phyloP scores from a whole-genome alignment of 345 rosid genomes.

The Erucastrum elatum region DNA sequence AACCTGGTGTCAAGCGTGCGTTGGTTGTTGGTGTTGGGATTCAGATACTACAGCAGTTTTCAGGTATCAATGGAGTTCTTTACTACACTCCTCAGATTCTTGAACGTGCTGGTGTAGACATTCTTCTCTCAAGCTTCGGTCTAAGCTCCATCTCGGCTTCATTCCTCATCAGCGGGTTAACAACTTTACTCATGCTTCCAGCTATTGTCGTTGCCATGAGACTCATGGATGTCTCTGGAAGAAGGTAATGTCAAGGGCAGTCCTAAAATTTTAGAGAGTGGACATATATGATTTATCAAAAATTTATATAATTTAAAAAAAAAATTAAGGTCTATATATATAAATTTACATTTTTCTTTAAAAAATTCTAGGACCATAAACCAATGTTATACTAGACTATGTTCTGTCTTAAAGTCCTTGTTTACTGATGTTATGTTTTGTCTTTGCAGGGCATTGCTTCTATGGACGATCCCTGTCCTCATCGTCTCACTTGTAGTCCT shows the following conservation, averaged over 20 bases:
- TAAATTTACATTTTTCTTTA: not conserved
- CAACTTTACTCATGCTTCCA: constrained; percentile 92
- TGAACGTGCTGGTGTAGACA: constrained; percentile 85
- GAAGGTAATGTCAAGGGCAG: constrained; percentile 52
- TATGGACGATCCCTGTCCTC: constrained; percentile 82
- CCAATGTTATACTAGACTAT: not conserved
- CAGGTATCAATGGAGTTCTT: constrained; percentile 94
- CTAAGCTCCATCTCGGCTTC: constrained; percentile 77
- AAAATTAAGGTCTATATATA: not conserved
- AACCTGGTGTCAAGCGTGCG: constrained; percentile 90
- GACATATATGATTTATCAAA: not conserved
- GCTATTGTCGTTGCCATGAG: constrained; percentile 88
- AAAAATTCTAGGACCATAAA: not conserved
- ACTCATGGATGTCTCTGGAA: constrained; percentile 91
- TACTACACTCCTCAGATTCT: constrained; percentile 99
- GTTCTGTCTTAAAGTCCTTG: not conserved
- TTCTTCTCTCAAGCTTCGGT: constrained; percentile 76
- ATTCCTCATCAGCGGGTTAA: constrained; percentile 85
- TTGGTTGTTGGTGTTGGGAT: constrained; percentile 85
- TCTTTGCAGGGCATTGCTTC: constrained; percentile 68
- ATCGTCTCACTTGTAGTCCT: constrained; percentile 64
- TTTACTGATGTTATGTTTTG: constrained; percentile 10
- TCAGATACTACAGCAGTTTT: constrained; percentile 95
- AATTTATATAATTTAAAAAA: not conserved
- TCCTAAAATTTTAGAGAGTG: not conserved